Conservation (phyloP, 345 rosid species). For the Ceriops tagal region DNA sequence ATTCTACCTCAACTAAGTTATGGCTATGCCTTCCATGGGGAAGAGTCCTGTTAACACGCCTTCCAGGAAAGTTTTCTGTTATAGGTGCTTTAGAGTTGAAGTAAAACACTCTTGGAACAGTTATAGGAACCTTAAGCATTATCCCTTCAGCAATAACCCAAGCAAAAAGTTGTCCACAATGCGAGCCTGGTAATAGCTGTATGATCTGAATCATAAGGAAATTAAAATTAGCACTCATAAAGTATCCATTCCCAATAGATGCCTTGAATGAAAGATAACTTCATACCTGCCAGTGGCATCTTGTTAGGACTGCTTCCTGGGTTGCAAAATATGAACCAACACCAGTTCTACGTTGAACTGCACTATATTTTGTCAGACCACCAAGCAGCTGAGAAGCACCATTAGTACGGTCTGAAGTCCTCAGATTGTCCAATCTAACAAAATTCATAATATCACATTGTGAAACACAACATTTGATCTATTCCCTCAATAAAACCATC, state of each 20-base stretch:
- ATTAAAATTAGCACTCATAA: slow-evolving; percentile 21
- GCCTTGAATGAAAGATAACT: slow-evolving; percentile 9
- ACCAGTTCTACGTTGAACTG: slow-evolving; percentile 31
- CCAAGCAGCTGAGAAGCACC: slow-evolving; percentile 25
- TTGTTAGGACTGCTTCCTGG: slow-evolving; percentile 74
- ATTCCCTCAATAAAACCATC: background rate
- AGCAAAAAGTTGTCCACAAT: slow-evolving; percentile 59
- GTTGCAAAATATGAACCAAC: slow-evolving; percentile 77
- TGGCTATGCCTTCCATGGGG: slow-evolving; percentile 77
- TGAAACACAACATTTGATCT: background rate
- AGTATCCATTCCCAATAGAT: slow-evolving; percentile 19
- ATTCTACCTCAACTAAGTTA: slow-evolving; percentile 71
- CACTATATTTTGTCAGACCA: slow-evolving; percentile 38
- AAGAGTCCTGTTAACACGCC: slow-evolving; percentile 70
- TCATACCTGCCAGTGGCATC: slow-evolving; percentile 81
- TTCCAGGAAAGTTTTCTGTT: slow-evolving; percentile 73
- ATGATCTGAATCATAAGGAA: slow-evolving; percentile 52
- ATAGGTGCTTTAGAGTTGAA: slow-evolving; percentile 64
- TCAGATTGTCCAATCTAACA: slow-evolving; percentile 56
- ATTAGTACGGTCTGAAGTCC: slow-evolving; percentile 34
- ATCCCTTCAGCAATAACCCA: slow-evolving; percentile 92
- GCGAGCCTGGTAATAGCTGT: slow-evolving; percentile 68
- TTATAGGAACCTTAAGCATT: slow-evolving; percentile 85
- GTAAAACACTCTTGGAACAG: slow-evolving; percentile 73
- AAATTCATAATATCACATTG: slow-evolving; percentile 14